Percentiles rank a stretch among this genome's conserved stretches.
Evolutionary conservation across 2,329 filamentous ascomycete genomes (phyloP).

Genomic region (Lasiodiplodia theobromae): DNA sequence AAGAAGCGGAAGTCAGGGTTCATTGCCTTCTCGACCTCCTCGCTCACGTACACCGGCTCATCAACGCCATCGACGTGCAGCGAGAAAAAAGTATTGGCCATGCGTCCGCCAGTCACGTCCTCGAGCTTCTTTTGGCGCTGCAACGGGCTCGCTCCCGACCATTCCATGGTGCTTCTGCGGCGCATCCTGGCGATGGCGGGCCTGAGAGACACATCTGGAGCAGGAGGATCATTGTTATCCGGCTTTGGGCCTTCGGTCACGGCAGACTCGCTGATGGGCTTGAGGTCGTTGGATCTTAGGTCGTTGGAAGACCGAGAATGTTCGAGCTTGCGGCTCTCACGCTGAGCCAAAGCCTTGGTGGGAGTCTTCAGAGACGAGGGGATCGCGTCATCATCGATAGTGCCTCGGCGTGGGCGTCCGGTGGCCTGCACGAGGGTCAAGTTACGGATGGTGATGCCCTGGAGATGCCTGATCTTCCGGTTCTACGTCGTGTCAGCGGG

Average conservation of each 20-base stretch:
- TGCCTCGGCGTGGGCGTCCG: constrained; percentile 61
- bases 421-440: constrained; percentile 69
- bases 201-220: constrained; percentile 37
- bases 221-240: constrained; percentile 36
- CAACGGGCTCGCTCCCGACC: constrained; percentile 65
- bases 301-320: constrained; percentile 67
- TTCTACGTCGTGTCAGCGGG: constrained; percentile 62
- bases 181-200: constrained; percentile 51
- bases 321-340: constrained; percentile 57
- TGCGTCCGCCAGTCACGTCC: constrained; percentile 71
- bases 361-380: constrained; percentile 71
- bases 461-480: constrained; percentile 85
- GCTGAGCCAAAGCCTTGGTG: constrained; percentile 67
- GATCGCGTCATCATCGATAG: constrained; percentile 78
- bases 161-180: constrained; percentile 68
- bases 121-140: constrained; percentile 78
- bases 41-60: constrained; percentile 89
- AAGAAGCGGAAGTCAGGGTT: constrained; percentile 92
- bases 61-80: constrained; percentile 65
- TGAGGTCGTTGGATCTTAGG: constrained; percentile 48
- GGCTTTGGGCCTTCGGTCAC: constrained; percentile 34
- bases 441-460: constrained; percentile 87
- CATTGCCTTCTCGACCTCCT: constrained; percentile 78
- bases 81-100: constrained; percentile 90
- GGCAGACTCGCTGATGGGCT: constrained; percentile 34